These are phyloP conservation scores for Alternaria sp. DNA, from an alignment of 2,329 filamentous ascomycete species.

Conservation along the genomic window DNA sequence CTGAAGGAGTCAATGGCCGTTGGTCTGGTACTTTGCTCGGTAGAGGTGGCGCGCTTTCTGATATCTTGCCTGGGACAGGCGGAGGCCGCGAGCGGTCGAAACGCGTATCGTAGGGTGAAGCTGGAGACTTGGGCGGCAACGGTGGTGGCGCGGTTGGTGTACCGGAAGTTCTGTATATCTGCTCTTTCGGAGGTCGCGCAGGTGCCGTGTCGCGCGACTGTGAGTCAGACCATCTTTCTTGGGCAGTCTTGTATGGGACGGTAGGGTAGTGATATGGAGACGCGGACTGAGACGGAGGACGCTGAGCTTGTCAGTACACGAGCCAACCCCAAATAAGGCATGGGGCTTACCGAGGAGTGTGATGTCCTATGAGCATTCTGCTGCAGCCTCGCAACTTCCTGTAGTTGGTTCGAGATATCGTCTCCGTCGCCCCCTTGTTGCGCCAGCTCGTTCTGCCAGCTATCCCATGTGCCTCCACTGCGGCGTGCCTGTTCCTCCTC, in stretches of 20 bases:
- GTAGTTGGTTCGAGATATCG: slow-evolving; percentile 62
- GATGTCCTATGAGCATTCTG: slow-evolving; percentile 35
- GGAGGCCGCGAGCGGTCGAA: slow-evolving; percentile 33
- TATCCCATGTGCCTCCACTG: slow-evolving; percentile 62
- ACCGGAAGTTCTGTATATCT: slow-evolving; percentile 38
- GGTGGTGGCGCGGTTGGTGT: slow-evolving; percentile 36
- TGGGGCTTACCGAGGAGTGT: slow-evolving; percentile 36
- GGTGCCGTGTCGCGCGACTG: slow-evolving; percentile 42
- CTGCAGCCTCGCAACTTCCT: slow-evolving; percentile 57
- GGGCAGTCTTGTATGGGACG: slow-evolving; percentile 53
- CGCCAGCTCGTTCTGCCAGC: slow-evolving; percentile 58
- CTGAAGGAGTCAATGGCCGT: slow-evolving; percentile 43
- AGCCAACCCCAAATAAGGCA: not conserved
- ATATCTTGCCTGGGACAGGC: slow-evolving; percentile 43
- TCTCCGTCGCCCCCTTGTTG: slow-evolving; percentile 50
- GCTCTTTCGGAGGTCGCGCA: slow-evolving; percentile 50
- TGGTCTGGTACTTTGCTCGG: slow-evolving; percentile 47
- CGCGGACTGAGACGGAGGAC: slow-evolving; percentile 37
- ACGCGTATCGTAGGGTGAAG: slow-evolving; percentile 25
- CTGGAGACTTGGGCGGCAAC: slow-evolving; percentile 42
- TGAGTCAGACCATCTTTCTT: slow-evolving; percentile 46
- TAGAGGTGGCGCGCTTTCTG: slow-evolving; percentile 39
- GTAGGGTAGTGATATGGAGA: slow-evolving; percentile 56
- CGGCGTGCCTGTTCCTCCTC: slow-evolving; percentile 67
- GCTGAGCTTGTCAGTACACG: slow-evolving; percentile 33